A percentile compares a stretch with the other conserved stretches of the same genome.
These are phyloP conservation scores for Vitis amurensis DNA, from an alignment of 164 flowering plant species.

Conservation along the genomic window DNA sequence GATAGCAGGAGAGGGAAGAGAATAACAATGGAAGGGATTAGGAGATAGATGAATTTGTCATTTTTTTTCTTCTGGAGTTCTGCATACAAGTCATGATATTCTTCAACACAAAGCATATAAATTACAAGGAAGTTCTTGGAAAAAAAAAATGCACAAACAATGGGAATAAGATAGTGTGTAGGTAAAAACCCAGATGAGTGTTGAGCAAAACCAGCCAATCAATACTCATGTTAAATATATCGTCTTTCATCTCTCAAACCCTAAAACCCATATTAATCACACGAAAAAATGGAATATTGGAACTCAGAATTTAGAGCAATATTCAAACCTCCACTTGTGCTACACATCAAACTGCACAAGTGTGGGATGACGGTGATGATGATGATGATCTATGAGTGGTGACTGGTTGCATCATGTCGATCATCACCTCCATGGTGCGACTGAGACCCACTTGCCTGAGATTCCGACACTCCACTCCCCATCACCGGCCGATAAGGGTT, in stretches of 20 bases:
- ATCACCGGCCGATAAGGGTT: conserved; percentile 44
- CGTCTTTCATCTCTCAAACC: conserved; percentile 34
- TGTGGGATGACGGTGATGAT: conserved; percentile 1
- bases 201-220: conserved; percentile 25
- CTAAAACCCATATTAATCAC: conserved; percentile 37
- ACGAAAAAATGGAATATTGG: conserved; percentile 18
- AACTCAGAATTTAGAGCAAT: conserved; percentile 25
- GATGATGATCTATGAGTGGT: conserved; percentile 30
- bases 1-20: too few species aligned
- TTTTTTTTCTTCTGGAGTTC: too few species aligned
- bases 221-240: conserved; percentile 30
- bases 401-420: conserved; percentile 54
- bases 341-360: conserved; percentile 42
- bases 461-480: conserved; percentile 41
- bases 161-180: conserved; percentile 13
- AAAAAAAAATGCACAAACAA: conserved; percentile 18
- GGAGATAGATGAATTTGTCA: too few species aligned
- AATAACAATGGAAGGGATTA: too few species aligned
- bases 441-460: conserved; percentile 54
- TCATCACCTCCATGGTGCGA: conserved; percentile 51
- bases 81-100: conserved; percentile 2
- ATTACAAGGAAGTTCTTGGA: conserved; percentile 10
- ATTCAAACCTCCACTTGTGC: conserved; percentile 51
- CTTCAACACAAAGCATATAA: conserved; percentile 3
- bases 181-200: conserved; percentile 3